Base-by-base conservation (phyloP, 257 asterid species). In the Solanum ossicruentum region DNA sequence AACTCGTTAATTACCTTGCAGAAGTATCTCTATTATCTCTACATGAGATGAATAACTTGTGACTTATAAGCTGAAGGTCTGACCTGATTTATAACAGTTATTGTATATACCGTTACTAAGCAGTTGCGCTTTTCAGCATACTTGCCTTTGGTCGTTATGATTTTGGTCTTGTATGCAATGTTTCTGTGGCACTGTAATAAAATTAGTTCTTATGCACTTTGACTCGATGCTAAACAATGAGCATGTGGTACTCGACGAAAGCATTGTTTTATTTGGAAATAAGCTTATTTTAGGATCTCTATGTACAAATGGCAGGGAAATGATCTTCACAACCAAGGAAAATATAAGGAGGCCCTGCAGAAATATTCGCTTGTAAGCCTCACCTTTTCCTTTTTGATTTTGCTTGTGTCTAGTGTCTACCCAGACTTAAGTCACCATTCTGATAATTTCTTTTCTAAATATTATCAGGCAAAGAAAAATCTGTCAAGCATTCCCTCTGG, bases 281-380 rank as follows among this genome's bases (percentile, higher is more conserved):
- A 28, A 21, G 32, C 77, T 78, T 69, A 85, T 80, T 80, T 84
- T 75, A 52, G 56, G 56, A 55, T 73, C 73, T 75, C 83, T 80
- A 63, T 87, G 28, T 87, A 85, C 84, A 77, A 86, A 51, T 89
- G 32, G 54, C 91, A 97, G 99, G 99, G 99, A 39, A 97, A 97
- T 88, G 93, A 93, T 85, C 91, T 95, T 85, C 98, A 95, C 89
- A 93, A 84, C 85, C 95, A 92, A 85, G 99, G 99, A 78, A 91
- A 89, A 89, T 97, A 88, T 84, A 65, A 77, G 77, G 89, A 88
- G 80, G 99, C 99, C 57, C 85, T 92, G 86, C 90, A 93, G 88
- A 97, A 97, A 90, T 97, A 97, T 90, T 88, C 87, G 86, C 98
- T 90, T 83, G 99, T 95, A 89, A 92, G 98, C 88, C 66, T n/a